Evolutionary conservation across 2,329 filamentous ascomycete genomes (phyloP).

Genomic region (Aspergillus quadrilineatus): DNA sequence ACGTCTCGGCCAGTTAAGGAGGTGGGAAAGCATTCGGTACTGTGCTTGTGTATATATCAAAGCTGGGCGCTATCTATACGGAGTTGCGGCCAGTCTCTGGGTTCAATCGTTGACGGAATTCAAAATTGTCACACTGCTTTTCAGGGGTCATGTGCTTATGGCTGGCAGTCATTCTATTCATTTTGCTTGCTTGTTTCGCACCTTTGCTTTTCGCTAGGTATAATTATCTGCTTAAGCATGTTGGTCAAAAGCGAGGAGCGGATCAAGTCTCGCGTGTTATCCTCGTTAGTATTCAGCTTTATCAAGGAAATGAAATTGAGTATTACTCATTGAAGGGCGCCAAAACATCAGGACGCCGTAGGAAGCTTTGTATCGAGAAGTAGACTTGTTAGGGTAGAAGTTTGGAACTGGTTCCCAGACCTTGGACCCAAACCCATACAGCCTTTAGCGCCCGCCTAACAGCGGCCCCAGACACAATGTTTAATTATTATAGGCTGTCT

Average conservation of each 20-base stretch:
- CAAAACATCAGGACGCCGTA: neutral
- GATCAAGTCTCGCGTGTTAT: neutral
- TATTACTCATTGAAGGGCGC: neutral
- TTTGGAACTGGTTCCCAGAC: neutral
- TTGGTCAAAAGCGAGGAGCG: neutral
- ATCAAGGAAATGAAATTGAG: neutral
- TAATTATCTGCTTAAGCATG: neutral
- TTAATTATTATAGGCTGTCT: neutral
- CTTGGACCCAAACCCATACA: neutral
- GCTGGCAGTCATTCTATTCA: neutral
- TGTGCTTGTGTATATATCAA: conserved; percentile 8
- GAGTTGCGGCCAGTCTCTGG: neutral
- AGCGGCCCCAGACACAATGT: conserved; percentile 4
- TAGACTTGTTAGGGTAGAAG: neutral
- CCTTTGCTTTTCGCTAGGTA: conserved; percentile 2
- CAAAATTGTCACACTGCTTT: neutral
- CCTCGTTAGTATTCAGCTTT: neutral
- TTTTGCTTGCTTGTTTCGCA: neutral
- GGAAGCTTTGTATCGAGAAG: neutral
- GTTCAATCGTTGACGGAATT: neutral
- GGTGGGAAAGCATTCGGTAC: neutral
- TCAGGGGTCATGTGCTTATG: neutral
- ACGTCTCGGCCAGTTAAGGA: neutral
- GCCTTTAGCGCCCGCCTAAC: conserved; percentile 3
- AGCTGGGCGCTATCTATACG: neutral